A percentile compares a stretch with the other conserved stretches of the same genome.
phyloP scores from a whole-genome alignment of 768 basidiomycete genomes.

The Terana coerulea region DNA sequence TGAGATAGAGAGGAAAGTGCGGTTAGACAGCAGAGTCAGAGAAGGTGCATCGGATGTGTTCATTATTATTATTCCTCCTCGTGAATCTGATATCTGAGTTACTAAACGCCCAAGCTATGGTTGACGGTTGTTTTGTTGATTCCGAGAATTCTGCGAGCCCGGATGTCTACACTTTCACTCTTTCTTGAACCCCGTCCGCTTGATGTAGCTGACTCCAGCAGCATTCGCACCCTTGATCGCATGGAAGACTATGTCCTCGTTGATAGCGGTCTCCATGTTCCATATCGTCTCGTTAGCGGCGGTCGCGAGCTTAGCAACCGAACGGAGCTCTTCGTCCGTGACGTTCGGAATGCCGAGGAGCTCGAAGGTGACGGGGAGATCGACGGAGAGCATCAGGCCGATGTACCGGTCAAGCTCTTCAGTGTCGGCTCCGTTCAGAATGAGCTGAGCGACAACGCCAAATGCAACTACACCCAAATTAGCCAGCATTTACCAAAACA shows the following conservation, averaged over 20 bases:
- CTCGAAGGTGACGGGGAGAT: constrained; percentile 25
- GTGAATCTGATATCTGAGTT: too few relatives aligned
- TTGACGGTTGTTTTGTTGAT: too few relatives aligned
- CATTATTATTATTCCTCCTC: too few relatives aligned
- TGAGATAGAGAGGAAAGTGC: too few relatives aligned
- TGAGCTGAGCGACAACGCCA: constrained; percentile 26
- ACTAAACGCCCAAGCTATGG: too few relatives aligned
- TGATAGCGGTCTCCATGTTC: constrained; percentile 27
- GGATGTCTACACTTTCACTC: too few relatives aligned
- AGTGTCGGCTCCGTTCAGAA: constrained; percentile 21
- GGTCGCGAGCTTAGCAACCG: constrained; percentile 23
- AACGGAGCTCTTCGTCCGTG: constrained; percentile 22
- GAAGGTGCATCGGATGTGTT: too few relatives aligned
- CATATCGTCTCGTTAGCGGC: constrained; percentile 26
- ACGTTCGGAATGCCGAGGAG: constrained; percentile 24
- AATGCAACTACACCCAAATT: constrained; percentile 22
- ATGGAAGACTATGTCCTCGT: constrained; percentile 22
- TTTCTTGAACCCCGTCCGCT: constrained; percentile 16
- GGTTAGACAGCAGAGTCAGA: too few relatives aligned
- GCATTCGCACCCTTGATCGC: constrained; percentile 27
- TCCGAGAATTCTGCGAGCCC: too few relatives aligned
- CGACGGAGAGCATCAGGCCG: constrained; percentile 26
- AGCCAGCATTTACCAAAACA: not conserved
- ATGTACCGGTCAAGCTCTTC: constrained; percentile 26
- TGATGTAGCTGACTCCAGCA: constrained; percentile 20